These are phyloP conservation scores for Ceriops zippeliana DNA, from an alignment of 345 rosid genomes.

Conservation along the genomic window DNA sequence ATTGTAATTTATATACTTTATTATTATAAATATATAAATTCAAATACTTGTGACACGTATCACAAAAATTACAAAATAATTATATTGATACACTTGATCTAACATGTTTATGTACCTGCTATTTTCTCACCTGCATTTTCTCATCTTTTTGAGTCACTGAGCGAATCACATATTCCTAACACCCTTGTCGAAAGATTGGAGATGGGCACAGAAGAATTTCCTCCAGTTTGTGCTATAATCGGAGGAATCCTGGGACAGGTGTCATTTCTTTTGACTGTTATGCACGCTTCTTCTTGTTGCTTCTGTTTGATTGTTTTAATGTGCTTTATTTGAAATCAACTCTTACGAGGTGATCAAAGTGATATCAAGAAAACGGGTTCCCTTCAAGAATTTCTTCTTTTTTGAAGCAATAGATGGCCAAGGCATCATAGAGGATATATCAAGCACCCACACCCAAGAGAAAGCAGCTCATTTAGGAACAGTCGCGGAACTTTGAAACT, in stretches of 20 bases:
- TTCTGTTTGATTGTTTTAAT: neutral
- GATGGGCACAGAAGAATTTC: conserved; percentile 48
- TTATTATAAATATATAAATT: too few relatives aligned
- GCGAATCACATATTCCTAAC: conserved; percentile 59
- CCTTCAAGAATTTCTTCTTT: conserved; percentile 85
- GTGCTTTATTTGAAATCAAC: neutral
- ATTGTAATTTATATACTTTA: too few relatives aligned
- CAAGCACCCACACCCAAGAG: conserved; percentile 28
- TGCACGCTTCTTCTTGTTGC: neutral
- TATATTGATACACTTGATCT: too few relatives aligned
- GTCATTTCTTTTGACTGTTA: neutral
- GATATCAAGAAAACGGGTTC: conserved; percentile 81
- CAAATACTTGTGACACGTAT: too few relatives aligned
- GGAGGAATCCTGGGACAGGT: conserved; percentile 98
- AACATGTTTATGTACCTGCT: neutral
- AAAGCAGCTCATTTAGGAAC: conserved; percentile 13
- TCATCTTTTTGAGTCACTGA: conserved; percentile 42
- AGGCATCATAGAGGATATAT: conserved; percentile 81
- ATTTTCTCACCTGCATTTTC: conserved; percentile 1
- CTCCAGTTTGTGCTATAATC: conserved; percentile 84
- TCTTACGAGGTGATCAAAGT: conserved; percentile 85
- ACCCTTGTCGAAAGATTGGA: conserved; percentile 67
- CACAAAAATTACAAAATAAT: too few relatives aligned
- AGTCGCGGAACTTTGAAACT: neutral
- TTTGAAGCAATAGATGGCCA: conserved; percentile 82